These are phyloP conservation scores for Alternaria novae-zelandiae DNA, from an alignment of 2,329 filamentous ascomycete genomes.

Conservation along the genomic window DNA sequence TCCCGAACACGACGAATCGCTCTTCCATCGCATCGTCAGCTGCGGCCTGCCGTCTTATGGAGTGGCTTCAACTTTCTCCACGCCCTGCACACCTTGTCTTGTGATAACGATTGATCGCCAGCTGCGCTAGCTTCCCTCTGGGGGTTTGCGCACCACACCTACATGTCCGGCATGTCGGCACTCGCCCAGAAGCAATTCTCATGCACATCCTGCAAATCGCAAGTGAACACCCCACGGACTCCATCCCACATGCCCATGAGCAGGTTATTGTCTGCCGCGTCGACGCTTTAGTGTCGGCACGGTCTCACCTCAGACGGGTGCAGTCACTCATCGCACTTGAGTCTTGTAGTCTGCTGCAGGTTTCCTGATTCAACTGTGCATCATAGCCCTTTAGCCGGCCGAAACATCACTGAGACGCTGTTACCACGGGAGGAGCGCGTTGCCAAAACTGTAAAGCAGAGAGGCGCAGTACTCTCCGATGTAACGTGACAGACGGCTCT, in stretches of 20 bases:
- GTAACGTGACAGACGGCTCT: neutral
- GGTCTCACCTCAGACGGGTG: constrained; percentile 17
- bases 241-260: neutral
- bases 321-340: neutral
- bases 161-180: neutral
- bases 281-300: constrained; percentile 11
- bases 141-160: neutral
- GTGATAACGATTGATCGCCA: neutral
- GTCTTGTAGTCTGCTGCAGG: neutral
- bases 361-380: neutral
- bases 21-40: constrained; percentile 4
- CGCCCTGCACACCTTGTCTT: neutral
- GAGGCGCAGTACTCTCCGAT: neutral
- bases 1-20: neutral
- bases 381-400: neutral
- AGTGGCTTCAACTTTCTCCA: neutral
- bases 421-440: neutral
- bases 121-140: neutral
- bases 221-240: neutral
- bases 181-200: neutral
- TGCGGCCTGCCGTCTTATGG: neutral
- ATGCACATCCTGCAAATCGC: neutral
- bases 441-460: neutral
- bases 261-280: neutral
- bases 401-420: neutral